These are phyloP conservation scores for Stachybotrys elegans DNA, from an alignment of 2,329 filamentous ascomycete genomes.

Conservation along the genomic window DNA sequence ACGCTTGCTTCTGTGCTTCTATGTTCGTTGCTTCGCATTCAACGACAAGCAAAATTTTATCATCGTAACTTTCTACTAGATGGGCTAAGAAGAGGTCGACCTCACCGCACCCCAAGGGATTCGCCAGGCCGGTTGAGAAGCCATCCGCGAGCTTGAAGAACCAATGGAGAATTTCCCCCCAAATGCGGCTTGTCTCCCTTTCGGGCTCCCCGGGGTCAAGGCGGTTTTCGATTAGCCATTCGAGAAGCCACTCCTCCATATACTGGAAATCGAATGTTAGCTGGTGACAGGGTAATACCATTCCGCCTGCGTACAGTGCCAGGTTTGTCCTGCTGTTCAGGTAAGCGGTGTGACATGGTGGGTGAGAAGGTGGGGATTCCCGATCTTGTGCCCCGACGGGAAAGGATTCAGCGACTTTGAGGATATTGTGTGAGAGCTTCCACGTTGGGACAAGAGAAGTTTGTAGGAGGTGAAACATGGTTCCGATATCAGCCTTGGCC, in stretches of 20 bases:
- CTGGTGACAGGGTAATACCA: neutral
- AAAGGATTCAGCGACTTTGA: too few species aligned
- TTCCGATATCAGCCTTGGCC: too few species aligned
- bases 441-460: too few species aligned
- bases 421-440: too few species aligned
- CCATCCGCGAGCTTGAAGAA: neutral
- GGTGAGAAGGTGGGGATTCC: too few species aligned
- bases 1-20: neutral
- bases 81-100: neutral
- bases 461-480: too few species aligned
- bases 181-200: neutral
- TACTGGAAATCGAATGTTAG: neutral
- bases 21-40: neutral
- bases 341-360: neutral
- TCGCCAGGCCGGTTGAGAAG: neutral
- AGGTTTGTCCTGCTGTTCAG: neutral
- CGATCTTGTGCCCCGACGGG: too few species aligned
- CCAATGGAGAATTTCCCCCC: neutral
- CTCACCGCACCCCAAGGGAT: neutral
- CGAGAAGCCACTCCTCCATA: neutral
- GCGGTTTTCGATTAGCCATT: conserved; percentile 6
- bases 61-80: neutral
- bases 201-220: neutral
- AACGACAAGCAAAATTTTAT: neutral
- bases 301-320: neutral